A percentile compares a stretch with the other conserved stretches of the same genome.
phyloP scores from a whole-genome alignment of 768 basidiomycete genomes.

The Collybiopsis luxurians region DNA sequence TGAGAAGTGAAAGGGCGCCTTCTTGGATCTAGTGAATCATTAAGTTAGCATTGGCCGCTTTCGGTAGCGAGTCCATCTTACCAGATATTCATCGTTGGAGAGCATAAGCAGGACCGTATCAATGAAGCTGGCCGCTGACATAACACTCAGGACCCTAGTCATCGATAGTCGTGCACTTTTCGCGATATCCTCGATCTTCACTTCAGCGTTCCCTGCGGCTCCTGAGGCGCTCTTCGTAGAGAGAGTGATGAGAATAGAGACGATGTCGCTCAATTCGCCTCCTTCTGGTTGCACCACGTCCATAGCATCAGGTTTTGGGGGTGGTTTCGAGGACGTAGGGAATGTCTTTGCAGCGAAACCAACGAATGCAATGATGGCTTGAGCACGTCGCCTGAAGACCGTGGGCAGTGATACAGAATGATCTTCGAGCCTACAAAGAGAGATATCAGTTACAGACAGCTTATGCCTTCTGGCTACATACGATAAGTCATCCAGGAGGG shows the following conservation, averaged over 20 bases:
- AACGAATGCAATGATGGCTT: slow-evolving; percentile 65
- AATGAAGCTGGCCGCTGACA: slow-evolving; percentile 73
- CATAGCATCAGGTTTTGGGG: background rate
- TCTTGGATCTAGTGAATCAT: slow-evolving; percentile 48
- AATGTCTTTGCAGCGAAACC: slow-evolving; percentile 45
- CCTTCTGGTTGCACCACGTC: slow-evolving; percentile 11
- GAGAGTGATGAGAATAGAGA: slow-evolving; percentile 48
- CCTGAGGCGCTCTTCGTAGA: slow-evolving; percentile 31
- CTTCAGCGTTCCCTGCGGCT: slow-evolving; percentile 19
- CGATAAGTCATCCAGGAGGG: slow-evolving; percentile 58
- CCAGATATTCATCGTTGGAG: slow-evolving; percentile 47
- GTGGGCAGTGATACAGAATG: slow-evolving; percentile 42
- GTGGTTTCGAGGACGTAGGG: slow-evolving; percentile 14
- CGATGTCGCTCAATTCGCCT: slow-evolving; percentile 37
- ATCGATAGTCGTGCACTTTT: slow-evolving; percentile 49
- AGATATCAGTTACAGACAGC: background rate
- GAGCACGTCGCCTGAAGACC: slow-evolving; percentile 55
- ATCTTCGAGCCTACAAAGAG: slow-evolving; percentile 53
- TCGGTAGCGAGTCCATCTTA: slow-evolving; percentile 25
- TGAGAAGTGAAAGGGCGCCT: slow-evolving; percentile 69
- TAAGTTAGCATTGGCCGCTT: slow-evolving; percentile 5
- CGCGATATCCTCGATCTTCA: slow-evolving; percentile 42
- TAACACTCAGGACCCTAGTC: slow-evolving; percentile 52
- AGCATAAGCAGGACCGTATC: slow-evolving; percentile 54
- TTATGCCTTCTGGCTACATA: slow-evolving; percentile 27